A percentile compares a stretch with the other conserved stretches of the same genome.
phyloP scores from a whole-genome alignment of 495 filamentous ascomycete genomes.

The Neurospora cerealis region DNA sequence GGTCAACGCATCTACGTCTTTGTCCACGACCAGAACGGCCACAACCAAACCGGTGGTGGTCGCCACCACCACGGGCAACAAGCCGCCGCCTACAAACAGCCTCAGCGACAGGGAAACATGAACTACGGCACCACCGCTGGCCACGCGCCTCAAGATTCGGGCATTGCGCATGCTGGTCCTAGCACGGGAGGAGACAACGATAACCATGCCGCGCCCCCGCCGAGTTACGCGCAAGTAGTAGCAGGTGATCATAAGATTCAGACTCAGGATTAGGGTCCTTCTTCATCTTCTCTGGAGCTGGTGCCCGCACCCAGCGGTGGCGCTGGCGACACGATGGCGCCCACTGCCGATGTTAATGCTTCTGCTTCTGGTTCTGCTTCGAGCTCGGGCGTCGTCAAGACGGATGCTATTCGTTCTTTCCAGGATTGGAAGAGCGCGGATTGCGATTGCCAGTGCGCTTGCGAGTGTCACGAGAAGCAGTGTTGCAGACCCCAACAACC shows the following conservation, averaged over 20 bases:
- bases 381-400: not conserved
- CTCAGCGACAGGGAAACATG: constrained; percentile 22
- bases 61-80: constrained; percentile 12
- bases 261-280: constrained; percentile 44
- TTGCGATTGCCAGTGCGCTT: not conserved
- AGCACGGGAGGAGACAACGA: constrained; percentile 37
- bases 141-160: constrained; percentile 28
- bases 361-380: not conserved
- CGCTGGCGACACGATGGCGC: not conserved
- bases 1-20: constrained; percentile 52
- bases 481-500: not conserved
- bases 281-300: not conserved
- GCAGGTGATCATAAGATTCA: constrained; percentile 86
- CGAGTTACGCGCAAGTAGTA: constrained; percentile 78
- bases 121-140: constrained; percentile 29
- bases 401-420: not conserved
- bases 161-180: constrained; percentile 19
- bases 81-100: constrained; percentile 10
- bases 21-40: constrained; percentile 29
- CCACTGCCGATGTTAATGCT: not conserved
- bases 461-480: not conserved
- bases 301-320: not conserved
- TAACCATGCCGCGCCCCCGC: constrained; percentile 39
- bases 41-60: not conserved
- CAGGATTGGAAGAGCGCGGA: not conserved